Evolutionary conservation across 2,329 filamentous ascomycete genomes (phyloP), one percentile per base, ranked within the genome.

Genomic region (Penicillium sp.): DNA sequence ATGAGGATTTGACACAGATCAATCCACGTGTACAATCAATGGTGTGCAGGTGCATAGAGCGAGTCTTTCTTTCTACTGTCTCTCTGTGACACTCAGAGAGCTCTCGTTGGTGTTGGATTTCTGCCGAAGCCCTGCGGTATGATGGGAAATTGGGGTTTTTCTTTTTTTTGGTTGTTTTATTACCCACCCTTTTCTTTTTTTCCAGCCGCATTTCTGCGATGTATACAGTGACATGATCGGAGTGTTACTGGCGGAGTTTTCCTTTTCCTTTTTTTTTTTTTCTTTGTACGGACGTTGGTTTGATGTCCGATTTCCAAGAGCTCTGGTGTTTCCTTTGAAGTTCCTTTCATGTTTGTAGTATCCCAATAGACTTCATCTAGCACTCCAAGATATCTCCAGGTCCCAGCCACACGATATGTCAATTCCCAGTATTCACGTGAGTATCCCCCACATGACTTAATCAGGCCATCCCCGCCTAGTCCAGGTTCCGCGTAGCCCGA

Each of bases 11-110:
- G n/a, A 9, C 9, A 2, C 13, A 34, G 22, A 18, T 48, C 9
- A 18, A 16, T 14, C 16, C 22, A 14, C 22, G 13, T 29, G 41
- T 27, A 10, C 32, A 8, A 49, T 22, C 31, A 29, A 13, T 27
- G 18, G 22, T 27, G 14, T 52, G 21, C 18, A 43, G 29, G 24
- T 31, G 5, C 31, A 39, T 38, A 14, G 43, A 34, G 34, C 34
- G 32, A 38, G 14, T 27, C 38, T 16, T 18, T 48, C 34, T 31
- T 51, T n/a, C 24, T 24, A 32, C 18, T 24, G 32, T 42, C 44
- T 29, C 52, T 56, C 60, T 64, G 69, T 63, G 59, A 64, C 67
- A 69, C 71, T 64, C 69, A 67, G 71, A 68, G 55, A 73, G 3
- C 67, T 73, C 62, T 62, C 62, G 6, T 9, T 40, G 65, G 65